Percentiles rank a stretch among this genome's conserved stretches.
These are phyloP conservation scores for Sporormia fimetaria DNA, from an alignment of 495 filamentous ascomycete genomes.

Conservation along the genomic window DNA sequence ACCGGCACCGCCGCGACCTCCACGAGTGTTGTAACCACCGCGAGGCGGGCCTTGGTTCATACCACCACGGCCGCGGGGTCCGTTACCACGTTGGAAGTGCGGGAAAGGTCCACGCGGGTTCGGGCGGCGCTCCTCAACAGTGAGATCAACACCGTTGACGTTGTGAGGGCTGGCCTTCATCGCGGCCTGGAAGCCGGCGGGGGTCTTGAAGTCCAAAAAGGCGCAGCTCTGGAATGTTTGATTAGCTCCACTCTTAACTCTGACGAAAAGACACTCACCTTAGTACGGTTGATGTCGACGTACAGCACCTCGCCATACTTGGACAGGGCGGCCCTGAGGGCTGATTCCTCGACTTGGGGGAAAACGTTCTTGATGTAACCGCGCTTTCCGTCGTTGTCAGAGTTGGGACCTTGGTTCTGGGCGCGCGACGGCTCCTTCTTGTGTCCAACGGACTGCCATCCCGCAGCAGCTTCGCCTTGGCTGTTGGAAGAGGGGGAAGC, in stretches of 20 bases:
- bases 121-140: conserved; percentile 78
- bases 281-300: conserved; percentile 78
- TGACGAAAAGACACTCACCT: conserved; percentile 50
- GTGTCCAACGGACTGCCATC: conserved; percentile 74
- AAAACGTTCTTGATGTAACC: conserved; percentile 92
- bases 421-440: conserved; percentile 68
- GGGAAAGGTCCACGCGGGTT: conserved; percentile 49
- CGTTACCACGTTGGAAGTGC: conserved; percentile 22
- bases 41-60: no score
- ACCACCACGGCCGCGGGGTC: conserved; percentile 43
- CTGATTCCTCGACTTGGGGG: conserved; percentile 61
- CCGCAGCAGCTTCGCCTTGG: conserved; percentile 46
- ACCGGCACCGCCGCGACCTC: conserved; percentile 24
- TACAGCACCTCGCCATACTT: conserved; percentile 71
- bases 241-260: conserved; percentile 7
- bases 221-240: conserved; percentile 65
- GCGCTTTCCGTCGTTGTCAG: conserved; percentile 39
- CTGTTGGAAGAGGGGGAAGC: conserved; percentile 32
- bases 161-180: conserved; percentile 75
- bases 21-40: conserved; percentile 37
- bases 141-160: conserved; percentile 66
- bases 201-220: conserved; percentile 81
- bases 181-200: conserved; percentile 68
- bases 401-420: conserved; percentile 34
- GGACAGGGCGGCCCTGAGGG: conserved; percentile 52